phyloP scores from a whole-genome alignment of 495 filamentous ascomycete species.

The Lasiosphaeria miniovina region DNA sequence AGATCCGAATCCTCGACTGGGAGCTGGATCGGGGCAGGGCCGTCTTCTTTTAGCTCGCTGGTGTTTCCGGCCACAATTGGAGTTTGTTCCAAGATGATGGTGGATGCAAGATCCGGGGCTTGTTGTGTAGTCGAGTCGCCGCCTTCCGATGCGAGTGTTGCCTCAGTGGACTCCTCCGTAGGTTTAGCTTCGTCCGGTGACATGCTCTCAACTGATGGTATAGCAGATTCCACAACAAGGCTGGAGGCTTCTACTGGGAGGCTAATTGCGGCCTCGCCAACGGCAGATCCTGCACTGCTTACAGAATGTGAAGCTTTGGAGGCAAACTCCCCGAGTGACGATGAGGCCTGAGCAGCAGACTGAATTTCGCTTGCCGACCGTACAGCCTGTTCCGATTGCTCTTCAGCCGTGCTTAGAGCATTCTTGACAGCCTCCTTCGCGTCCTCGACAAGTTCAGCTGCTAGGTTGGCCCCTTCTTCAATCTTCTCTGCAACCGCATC shows the following conservation, averaged over 20 bases:
- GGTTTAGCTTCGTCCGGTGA: slow-evolving; percentile 1
- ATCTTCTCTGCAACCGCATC: slow-evolving; percentile 24
- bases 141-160: slow-evolving; percentile 6
- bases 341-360: not conserved
- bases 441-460: slow-evolving; percentile 7
- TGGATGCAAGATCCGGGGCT: slow-evolving; percentile 19
- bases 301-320: not conserved
- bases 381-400: slow-evolving; percentile 15
- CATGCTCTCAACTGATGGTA: not conserved
- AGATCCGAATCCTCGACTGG: slow-evolving; percentile 19
- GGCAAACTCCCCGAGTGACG: not conserved
- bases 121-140: slow-evolving; percentile 15
- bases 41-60: slow-evolving; percentile 43
- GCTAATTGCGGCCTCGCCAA: not conserved
- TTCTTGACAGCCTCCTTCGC: slow-evolving; percentile 13
- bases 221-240: not conserved
- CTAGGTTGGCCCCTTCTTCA: slow-evolving; percentile 18
- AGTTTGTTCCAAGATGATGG: slow-evolving; percentile 23
- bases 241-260: not conserved
- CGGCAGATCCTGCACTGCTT: not conserved
- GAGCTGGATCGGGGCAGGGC: slow-evolving; percentile 52
- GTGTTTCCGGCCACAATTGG: slow-evolving; percentile 27
- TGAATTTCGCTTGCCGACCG: slow-evolving; percentile 10
- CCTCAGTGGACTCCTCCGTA: slow-evolving; percentile 16
- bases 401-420: slow-evolving; percentile 20